Base-by-base conservation (phyloP, 208 protist species). In the Trypanosoma cruzi region DNA sequence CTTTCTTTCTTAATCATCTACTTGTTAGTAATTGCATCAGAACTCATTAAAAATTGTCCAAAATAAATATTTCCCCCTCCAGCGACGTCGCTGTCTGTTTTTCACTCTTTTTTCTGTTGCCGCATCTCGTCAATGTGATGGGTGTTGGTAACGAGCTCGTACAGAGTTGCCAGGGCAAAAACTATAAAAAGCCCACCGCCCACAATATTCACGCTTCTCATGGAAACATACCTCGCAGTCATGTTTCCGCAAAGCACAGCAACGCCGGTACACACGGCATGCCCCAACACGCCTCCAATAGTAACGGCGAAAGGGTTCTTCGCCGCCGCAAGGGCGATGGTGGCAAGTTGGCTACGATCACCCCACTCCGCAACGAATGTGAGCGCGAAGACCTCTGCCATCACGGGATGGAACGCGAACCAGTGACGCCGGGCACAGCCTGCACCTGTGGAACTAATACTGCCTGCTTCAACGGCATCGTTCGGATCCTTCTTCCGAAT, bases 301-400 rank as follows among this genome's bases (percentile, higher is more conserved):
- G 96, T 98, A n/a, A 98, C 96, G 11, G 86, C 96, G 55, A 90
- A 94, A 0, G 95, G 83, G 72, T 98, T 95, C 85, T 98, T 94
- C 22, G 93, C 79, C 0, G 94, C 90, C 0, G 89, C 95, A 31
- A 99, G 80, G 11, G 94, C 90, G 60, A 99, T 98, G 28, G 97
- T 99, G 5, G 97, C 91, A 36, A 99, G 90, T 82, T 99, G 97
- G 32, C 95, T 98, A 10, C 97, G 92, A 70, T 99, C 97, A 18
- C 97, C 97, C 96, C 96, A 98, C 84, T 99, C 97, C 22, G 97
- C 97, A 0, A 99, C 73, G 77, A 99, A 98, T n/a, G 96, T 98
- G 24, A 99, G 81, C 14, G 86, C 93, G 75, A 99, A 99, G 22
- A 93, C 86, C 74, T 98, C 91, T 24, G 97, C 74, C 42, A 98